phyloP scores from a whole-genome alignment of 2,329 filamentous ascomycete species.

The Stemphylium lycopersici region DNA sequence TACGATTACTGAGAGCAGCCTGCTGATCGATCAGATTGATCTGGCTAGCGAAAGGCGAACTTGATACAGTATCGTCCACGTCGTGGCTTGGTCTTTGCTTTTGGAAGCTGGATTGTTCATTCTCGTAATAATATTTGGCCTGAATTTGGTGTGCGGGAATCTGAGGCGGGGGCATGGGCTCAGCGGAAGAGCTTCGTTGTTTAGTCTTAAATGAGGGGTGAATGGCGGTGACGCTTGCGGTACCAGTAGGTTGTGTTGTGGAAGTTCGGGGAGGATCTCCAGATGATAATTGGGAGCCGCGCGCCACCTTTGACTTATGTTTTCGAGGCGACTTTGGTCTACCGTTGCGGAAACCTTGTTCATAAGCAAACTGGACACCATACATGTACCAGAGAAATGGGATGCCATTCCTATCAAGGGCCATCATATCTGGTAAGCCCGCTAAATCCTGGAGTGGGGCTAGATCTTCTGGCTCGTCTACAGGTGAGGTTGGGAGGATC shows the following conservation, averaged over 20 bases:
- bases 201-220: conserved; percentile 3
- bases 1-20: conserved; percentile 6
- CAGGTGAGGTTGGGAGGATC: not conserved
- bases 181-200: conserved; percentile 8
- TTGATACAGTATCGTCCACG: not conserved
- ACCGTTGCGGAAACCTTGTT: conserved; percentile 17
- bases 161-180: conserved; percentile 2
- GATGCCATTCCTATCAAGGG: conserved; percentile 32
- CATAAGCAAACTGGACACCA: conserved; percentile 27
- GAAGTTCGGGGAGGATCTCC: not conserved
- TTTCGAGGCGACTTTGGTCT: conserved; percentile 31
- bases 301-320: conserved; percentile 18
- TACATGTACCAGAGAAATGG: conserved; percentile 43
- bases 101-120: not conserved
- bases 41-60: conserved; percentile 20
- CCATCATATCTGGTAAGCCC: conserved; percentile 23
- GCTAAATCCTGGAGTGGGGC: not conserved
- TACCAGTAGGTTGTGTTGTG: not conserved
- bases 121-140: not conserved
- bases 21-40: conserved; percentile 21
- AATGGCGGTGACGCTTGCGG: not conserved
- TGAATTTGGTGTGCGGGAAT: not conserved
- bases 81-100: not conserved
- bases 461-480: not conserved
- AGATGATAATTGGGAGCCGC: not conserved